These are phyloP conservation scores for Tetrapisispora pingtungensis DNA, from an alignment of 805 yeast genomes.

Conservation along the genomic window DNA sequence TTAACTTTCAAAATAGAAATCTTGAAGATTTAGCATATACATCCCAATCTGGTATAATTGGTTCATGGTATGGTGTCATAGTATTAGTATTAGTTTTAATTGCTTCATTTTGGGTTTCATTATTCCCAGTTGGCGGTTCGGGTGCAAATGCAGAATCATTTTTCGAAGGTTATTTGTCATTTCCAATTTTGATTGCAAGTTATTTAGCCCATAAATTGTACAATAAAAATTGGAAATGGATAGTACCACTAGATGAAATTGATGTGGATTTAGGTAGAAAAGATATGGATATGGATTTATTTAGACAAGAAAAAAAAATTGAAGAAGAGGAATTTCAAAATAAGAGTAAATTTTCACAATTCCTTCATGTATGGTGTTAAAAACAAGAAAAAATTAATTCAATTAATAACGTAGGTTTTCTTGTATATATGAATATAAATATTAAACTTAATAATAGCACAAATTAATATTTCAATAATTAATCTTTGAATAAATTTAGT, in stretches of 20 bases:
- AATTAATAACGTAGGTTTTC: background rate
- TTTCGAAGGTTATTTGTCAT: constrained; percentile 57
- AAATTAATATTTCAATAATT: no score
- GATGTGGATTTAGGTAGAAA: constrained; percentile 54
- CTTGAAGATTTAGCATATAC: constrained; percentile 53
- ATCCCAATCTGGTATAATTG: constrained; percentile 53
- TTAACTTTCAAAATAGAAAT: constrained; percentile 44
- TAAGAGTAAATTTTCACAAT: background rate
- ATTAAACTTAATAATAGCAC: no score
- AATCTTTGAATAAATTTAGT: no score
- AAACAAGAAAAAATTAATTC: background rate
- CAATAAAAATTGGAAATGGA: constrained; percentile 29
- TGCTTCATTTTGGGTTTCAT: constrained; percentile 72
- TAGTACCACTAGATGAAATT: constrained; percentile 38
- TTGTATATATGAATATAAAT: no score
- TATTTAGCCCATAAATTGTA: constrained; percentile 51
- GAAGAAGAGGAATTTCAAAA: background rate
- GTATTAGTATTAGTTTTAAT: constrained; percentile 48
- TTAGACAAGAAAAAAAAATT: constrained; percentile 37
- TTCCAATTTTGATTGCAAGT: constrained; percentile 50
- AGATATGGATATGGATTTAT: constrained; percentile 39
- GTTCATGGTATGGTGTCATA: constrained; percentile 48
- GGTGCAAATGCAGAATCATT: constrained; percentile 43
- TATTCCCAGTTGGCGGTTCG: constrained; percentile 50
- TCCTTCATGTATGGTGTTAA: background rate